Base-by-base conservation (phyloP, 2,329 filamentous ascomycete species). In the Xylaria sp. region DNA sequence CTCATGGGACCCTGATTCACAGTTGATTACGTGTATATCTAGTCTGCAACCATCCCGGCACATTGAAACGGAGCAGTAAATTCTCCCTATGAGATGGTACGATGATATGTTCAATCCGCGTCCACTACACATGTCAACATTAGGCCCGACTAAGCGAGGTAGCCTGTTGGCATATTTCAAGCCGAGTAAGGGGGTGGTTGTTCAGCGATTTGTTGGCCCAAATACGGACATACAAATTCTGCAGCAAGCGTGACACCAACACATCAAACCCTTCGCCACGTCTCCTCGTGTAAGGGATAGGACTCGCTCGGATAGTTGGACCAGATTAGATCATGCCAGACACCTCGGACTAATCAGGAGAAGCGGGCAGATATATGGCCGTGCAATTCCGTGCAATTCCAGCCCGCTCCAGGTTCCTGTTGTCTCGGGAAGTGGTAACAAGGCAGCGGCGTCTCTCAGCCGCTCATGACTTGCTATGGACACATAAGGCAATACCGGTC, bases 401-500 rank as follows among this genome's bases (percentile, higher is more conserved):
- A 54, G 25, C 25, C 39, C 15, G 20, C 20, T 20, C 45, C 25
- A 36, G 5, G 13, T 31, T 22, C 25, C 55, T 51, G 20, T 54
- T 25, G 4, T 9, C 20, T n/a, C 3, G 15, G 22, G 57, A 17
- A 50, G 25, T 11, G 13, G 29, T 31, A 22, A 61, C 29, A 42
- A 38, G 17, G 15, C 22, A 20, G 20, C n/a, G 15, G n/a, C 20
- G 38, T 29, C 10, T 42, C n/a, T 44, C 29, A 1, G 17, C 70
- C 66, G 72, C 54, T 58, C 65, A 57, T 13, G 73, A 72, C 71
- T 76, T 76, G 70, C 75, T 76, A 49, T 73, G 67, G 33, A 76
- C 75, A 62, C 75, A 76, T 49, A 76, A 69, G 3, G 72, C 75
- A 44, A 76, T 76, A 5, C 75, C 75, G 38, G 73, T 70, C 47